These are phyloP conservation scores for Rhododendron ovatum DNA, from an alignment of 148 eudicot genomes.

Conservation along the genomic window DNA sequence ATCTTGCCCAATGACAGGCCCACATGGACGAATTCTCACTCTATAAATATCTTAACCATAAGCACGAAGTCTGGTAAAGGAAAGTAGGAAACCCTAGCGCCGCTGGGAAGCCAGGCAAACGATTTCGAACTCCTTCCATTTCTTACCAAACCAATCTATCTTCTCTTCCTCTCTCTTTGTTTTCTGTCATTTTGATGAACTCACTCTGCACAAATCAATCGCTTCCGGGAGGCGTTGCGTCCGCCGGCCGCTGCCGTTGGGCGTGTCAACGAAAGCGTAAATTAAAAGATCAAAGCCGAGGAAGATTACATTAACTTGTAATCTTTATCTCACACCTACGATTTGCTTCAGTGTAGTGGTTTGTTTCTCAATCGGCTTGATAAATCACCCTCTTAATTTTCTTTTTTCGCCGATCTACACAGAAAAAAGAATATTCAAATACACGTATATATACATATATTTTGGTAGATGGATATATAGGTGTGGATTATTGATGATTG, in stretches of 20 bases:
- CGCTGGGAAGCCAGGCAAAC: background rate
- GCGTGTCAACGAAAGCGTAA: conserved; percentile 10
- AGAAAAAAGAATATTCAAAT: background rate
- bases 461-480: no score
- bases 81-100: background rate
- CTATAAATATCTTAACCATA: background rate
- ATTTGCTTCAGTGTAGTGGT: background rate
- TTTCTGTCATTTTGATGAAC: background rate
- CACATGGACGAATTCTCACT: background rate
- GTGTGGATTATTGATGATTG: no score
- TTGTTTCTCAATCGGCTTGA: background rate
- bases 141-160: background rate
- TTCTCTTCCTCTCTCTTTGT: background rate
- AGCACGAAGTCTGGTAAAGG: background rate
- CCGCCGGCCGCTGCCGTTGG: background rate
- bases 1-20: background rate
- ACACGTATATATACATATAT: no score
- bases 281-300: background rate
- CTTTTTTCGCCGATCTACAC: background rate
- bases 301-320: background rate
- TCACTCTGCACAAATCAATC: background rate
- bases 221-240: conserved; percentile 14
- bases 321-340: background rate
- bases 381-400: background rate
- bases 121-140: background rate